A percentile compares a stretch with the other conserved stretches of the same genome.
These are phyloP conservation scores for Fusarium liriodendri DNA, from an alignment of 2,329 filamentous ascomycete genomes.

Conservation along the genomic window DNA sequence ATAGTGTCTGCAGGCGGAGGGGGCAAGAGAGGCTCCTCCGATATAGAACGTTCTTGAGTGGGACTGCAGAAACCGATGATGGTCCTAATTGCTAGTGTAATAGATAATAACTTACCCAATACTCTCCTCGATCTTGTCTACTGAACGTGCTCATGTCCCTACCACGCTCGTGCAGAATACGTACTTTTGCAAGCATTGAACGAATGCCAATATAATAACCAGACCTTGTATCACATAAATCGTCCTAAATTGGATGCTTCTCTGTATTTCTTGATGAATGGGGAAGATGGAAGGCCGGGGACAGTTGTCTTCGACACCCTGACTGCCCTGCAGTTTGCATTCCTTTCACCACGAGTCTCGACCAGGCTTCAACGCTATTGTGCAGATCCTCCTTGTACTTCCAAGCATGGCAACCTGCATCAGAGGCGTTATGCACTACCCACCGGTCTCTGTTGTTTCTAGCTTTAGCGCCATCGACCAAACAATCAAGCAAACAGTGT, in stretches of 20 bases:
- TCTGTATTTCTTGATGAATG: background rate
- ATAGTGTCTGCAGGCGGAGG: background rate
- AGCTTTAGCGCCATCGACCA: conserved; percentile 4
- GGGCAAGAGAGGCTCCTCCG: background rate
- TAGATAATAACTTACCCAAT: background rate
- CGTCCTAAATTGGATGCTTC: background rate
- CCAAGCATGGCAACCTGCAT: conserved; percentile 2
- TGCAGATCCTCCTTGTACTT: background rate
- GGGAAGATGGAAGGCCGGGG: background rate
- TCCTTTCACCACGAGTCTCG: background rate
- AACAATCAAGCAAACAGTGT: conserved; percentile 19
- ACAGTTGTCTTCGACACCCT: background rate
- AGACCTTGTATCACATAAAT: background rate
- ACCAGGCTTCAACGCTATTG: background rate
- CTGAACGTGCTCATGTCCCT: background rate
- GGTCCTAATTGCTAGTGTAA: background rate
- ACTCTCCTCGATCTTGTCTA: background rate
- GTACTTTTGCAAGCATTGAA: background rate
- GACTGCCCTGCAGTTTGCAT: background rate
- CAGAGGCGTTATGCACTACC: conserved; percentile 14
- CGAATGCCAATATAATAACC: background rate
- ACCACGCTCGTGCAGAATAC: background rate
- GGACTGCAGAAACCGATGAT: background rate
- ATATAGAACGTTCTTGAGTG: background rate
- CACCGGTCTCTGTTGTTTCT: conserved; percentile 1